These are phyloP conservation scores for Ophiocordyceps robertsii DNA, from an alignment of 2,329 filamentous ascomycete species.

Conservation along the genomic window DNA sequence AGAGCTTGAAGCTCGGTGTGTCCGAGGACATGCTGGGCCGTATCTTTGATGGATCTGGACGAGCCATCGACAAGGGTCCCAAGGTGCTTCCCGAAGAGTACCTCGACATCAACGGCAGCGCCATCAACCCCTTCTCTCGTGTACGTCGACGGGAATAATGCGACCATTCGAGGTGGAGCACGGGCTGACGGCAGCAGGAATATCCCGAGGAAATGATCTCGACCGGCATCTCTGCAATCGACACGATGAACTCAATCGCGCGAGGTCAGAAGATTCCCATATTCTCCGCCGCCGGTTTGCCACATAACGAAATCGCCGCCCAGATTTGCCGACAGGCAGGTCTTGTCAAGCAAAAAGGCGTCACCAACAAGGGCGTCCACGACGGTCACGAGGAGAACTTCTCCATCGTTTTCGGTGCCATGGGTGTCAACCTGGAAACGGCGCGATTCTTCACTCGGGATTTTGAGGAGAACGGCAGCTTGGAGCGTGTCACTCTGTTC, in stretches of 20 bases:
- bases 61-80: slow-evolving; percentile 96
- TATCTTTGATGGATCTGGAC: slow-evolving; percentile 95
- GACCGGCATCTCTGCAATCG: slow-evolving; percentile 97
- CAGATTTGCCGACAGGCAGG: slow-evolving; percentile 97
- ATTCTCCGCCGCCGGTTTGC: slow-evolving; percentile 94
- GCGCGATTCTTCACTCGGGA: slow-evolving; percentile 96
- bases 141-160: slow-evolving; percentile 30
- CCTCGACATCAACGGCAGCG: slow-evolving; percentile 96
- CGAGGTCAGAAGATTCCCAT: slow-evolving; percentile 99
- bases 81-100: slow-evolving; percentile 98
- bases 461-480: slow-evolving; percentile 97
- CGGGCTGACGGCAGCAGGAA: slow-evolving; percentile 41
- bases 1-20: slow-evolving; percentile 96
- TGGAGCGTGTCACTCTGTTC: slow-evolving; percentile 96
- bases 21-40: slow-evolving; percentile 99
- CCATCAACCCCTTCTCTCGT: slow-evolving; percentile 96
- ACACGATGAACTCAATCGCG: slow-evolving; percentile 96
- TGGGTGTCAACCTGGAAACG: slow-evolving; percentile 99
- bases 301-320: slow-evolving; percentile 98
- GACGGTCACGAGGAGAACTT: slow-evolving; percentile 99
- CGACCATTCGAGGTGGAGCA: not conserved
- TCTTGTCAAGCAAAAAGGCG: slow-evolving; percentile 65
- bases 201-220: slow-evolving; percentile 99
- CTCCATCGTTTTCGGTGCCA: slow-evolving; percentile 97
- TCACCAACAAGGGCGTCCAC: slow-evolving; percentile 85